Base-by-base conservation (phyloP, 495 filamentous ascomycete species). In the Talaromyces nanjingensis region DNA sequence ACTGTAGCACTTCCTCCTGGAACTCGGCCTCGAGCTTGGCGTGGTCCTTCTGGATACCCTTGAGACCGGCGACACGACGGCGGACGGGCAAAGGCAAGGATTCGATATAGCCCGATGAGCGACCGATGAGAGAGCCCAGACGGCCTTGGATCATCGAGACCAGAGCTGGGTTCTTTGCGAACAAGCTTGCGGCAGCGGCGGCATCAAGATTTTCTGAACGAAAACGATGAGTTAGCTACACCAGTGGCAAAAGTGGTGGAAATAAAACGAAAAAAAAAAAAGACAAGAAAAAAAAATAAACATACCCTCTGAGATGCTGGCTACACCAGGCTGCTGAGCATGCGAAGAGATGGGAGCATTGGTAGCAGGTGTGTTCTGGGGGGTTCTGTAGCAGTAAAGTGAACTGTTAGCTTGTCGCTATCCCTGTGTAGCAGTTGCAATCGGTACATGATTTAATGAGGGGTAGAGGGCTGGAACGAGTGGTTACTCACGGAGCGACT, bases 21-120 rank as follows among this genome's bases (percentile, higher is more conserved):
- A 98, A 97, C 75, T 96, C 88, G 62, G 91, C 91, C 82, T 99
- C 96, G 67, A 99, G 86, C 80, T 97, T 96, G 59, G 93, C 87
- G 79, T 99, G 96, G 68, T 98, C 96, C 77, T 97, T 98, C 75
- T 99, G 96, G 64, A 99, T 89, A 70, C 93, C 96, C 80, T 98
- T 98, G 37, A 99, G 80, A 65, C 96, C 96, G 55, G 91, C 86
- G 62, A 99, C 93, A 68, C 96, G 92, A 67, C 91, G 90, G 72
- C 93, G 92, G 69, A 99, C 96, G 24, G 86, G 81, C 49, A 84
- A 78, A 29, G 96, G 94, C 18, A 99, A 87, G 22, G 91, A 94
- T 79, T 99, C 96, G 68, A 99, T 91, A 78, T 99, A 99, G 67
- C 96, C 96, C 22, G 94, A 98, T 55, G 96, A 96, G 61, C 90